A percentile compares a stretch with the other conserved stretches of the same genome.
These are phyloP conservation scores for Ascocoryne sarcoides DNA, from an alignment of 2,329 filamentous ascomycete species.

Conservation along the genomic window DNA sequence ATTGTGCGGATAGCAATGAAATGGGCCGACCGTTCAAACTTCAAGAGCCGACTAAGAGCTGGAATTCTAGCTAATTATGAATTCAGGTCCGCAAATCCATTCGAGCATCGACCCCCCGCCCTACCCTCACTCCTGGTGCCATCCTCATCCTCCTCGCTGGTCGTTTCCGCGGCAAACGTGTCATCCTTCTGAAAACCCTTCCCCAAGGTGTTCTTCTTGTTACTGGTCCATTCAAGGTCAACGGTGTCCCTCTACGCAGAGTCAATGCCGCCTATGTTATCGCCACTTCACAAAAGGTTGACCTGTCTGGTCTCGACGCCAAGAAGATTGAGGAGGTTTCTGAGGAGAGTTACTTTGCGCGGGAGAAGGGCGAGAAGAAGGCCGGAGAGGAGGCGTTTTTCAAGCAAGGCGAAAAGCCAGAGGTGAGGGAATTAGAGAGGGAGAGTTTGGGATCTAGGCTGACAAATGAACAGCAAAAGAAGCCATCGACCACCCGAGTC, in stretches of 20 bases:
- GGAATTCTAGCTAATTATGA: slow-evolving; percentile 18
- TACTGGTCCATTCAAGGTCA: slow-evolving; percentile 99
- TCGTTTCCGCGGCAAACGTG: slow-evolving; percentile 99
- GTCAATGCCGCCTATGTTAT: slow-evolving; percentile 93
- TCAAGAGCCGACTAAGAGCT: not conserved
- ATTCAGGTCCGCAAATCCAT: slow-evolving; percentile 86
- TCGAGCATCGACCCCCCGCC: slow-evolving; percentile 78
- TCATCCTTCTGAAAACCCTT: slow-evolving; percentile 96
- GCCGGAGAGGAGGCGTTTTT: slow-evolving; percentile 97
- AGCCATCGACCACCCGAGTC: slow-evolving; percentile 81
- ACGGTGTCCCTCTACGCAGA: slow-evolving; percentile 93
- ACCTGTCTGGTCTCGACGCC: slow-evolving; percentile 76
- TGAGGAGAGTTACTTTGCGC: slow-evolving; percentile 82
- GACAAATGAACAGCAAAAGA: slow-evolving; percentile 72
- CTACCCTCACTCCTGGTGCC: slow-evolving; percentile 86
- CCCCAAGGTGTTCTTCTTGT: slow-evolving; percentile 97
- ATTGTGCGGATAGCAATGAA: slow-evolving; percentile 17
- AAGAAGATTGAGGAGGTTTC: slow-evolving; percentile 79
- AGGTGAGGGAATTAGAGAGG: slow-evolving; percentile 54
- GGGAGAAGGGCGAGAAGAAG: slow-evolving; percentile 93
- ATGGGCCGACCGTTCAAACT: not conserved
- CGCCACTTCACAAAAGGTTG: slow-evolving; percentile 77
- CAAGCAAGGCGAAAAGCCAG: slow-evolving; percentile 96
- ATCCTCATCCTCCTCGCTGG: slow-evolving; percentile 98
- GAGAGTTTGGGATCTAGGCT: slow-evolving; percentile 1